These are phyloP conservation scores for Camellia sinensis DNA, from an alignment of 148 eudicot genomes.

Conservation along the genomic window DNA sequence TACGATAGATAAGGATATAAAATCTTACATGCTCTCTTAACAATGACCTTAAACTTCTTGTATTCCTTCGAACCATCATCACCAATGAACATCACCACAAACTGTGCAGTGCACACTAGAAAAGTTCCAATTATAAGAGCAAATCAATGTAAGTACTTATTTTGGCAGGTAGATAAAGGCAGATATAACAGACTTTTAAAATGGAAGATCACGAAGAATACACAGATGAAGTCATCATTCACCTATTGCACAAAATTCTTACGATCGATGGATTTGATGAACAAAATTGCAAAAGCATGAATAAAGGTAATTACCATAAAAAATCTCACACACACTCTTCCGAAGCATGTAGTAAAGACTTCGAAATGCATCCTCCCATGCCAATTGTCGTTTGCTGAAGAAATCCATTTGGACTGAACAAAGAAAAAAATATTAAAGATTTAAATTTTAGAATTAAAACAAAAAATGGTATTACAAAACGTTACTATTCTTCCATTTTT, in stretches of 20 bases:
- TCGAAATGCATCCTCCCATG: constrained; percentile 95
- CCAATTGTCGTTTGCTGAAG: constrained; percentile 67
- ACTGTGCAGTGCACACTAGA: constrained; percentile 80
- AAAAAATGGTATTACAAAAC: neutral
- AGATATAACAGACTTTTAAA: neutral
- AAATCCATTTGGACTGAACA: constrained; percentile 68
- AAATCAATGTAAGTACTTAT: neutral
- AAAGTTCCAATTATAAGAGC: constrained; percentile 15
- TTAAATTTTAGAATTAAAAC: neutral
- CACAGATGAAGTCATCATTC: neutral
- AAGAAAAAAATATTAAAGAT: constrained; percentile 4
- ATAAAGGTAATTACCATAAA: constrained; percentile 64
- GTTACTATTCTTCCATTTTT: neutral
- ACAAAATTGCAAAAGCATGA: constrained; percentile 1
- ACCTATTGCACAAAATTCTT: neutral
- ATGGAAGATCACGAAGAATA: neutral
- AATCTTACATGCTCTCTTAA: too few species aligned
- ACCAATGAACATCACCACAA: constrained; percentile 79
- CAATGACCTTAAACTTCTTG: too few species aligned
- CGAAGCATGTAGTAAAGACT: constrained; percentile 86
- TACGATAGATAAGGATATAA: too few species aligned
- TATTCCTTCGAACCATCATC: constrained; percentile 41
- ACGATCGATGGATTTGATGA: neutral
- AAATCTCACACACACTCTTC: constrained; percentile 64
- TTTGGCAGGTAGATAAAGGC: neutral